Evolutionary conservation across 148 eudicot genomes (phyloP).

Genomic region (Vaccinium vitisidaea): DNA sequence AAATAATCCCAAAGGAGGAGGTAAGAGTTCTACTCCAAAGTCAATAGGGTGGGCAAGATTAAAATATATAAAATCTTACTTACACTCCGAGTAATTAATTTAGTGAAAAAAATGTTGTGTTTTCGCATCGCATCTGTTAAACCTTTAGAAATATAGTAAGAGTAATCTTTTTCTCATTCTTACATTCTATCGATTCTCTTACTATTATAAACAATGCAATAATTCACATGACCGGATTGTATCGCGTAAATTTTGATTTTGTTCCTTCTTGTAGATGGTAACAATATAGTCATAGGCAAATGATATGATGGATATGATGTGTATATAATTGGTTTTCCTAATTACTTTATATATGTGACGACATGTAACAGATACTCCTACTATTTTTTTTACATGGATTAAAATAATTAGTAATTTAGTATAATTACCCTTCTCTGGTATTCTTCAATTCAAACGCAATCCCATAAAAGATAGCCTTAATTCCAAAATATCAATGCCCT

Average conservation of each 20-base stretch:
- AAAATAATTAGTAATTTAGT: no score
- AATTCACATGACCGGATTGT: not conserved
- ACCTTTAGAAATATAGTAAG: not conserved
- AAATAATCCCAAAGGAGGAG: not conserved
- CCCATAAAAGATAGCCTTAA: no score
- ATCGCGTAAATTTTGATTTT: not conserved
- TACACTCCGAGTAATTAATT: no score
- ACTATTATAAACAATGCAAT: not conserved
- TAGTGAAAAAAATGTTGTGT: not conserved
- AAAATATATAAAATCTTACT: not conserved
- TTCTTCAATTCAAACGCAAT: no score
- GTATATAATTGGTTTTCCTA: not conserved
- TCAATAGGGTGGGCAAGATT: not conserved
- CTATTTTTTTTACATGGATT: no score
- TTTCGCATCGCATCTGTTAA: not conserved
- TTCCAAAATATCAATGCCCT: no score
- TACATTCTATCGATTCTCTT: not conserved
- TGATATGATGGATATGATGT: not conserved
- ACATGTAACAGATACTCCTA: no score
- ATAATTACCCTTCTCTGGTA: no score
- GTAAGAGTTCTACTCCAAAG: not conserved
- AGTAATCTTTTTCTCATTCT: not conserved
- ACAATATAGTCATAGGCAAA: not conserved
- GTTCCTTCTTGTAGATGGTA: not conserved
- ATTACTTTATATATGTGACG: no score